phyloP scores from a whole-genome alignment of 768 basidiomycete species.

The Pulveroboletus sp. region DNA sequence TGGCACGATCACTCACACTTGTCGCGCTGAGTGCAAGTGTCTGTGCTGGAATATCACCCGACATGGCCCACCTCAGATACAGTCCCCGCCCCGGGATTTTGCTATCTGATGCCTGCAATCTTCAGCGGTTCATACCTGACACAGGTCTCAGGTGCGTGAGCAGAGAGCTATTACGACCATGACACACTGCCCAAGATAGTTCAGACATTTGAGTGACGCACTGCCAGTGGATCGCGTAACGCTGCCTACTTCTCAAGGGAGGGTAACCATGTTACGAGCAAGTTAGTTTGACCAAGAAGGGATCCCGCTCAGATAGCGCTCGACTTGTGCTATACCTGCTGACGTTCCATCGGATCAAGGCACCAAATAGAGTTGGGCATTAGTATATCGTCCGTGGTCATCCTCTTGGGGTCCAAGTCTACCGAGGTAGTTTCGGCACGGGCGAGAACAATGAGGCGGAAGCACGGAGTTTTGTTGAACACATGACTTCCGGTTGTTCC shows the following conservation, averaged over 20 bases:
- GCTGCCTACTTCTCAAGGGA: not conserved
- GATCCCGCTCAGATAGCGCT: not conserved
- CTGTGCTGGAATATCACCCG: not conserved
- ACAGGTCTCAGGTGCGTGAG: not conserved
- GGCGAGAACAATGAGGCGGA: not conserved
- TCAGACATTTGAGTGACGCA: not conserved
- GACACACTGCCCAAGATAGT: not conserved
- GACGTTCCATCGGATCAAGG: not conserved
- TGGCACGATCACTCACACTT: no score
- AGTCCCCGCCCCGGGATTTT: not conserved
- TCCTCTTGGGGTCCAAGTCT: not conserved
- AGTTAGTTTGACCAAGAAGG: not conserved
- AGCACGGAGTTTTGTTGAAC: not conserved
- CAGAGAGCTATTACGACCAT: not conserved
- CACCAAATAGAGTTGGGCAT: slow-evolving; percentile 10
- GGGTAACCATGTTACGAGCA: not conserved
- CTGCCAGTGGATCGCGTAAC: not conserved
- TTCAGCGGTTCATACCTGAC: not conserved
- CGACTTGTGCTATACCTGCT: not conserved
- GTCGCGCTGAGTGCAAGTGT: not conserved
- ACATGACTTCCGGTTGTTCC: no score
- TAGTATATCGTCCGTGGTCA: not conserved
- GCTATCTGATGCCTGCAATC: not conserved
- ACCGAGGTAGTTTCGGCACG: not conserved
- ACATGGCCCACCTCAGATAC: not conserved